Percentiles rank a stretch among this genome's conserved stretches.
Conservation (phyloP, 148 eudicot species). For the Camellia lanceoleosa region DNA sequence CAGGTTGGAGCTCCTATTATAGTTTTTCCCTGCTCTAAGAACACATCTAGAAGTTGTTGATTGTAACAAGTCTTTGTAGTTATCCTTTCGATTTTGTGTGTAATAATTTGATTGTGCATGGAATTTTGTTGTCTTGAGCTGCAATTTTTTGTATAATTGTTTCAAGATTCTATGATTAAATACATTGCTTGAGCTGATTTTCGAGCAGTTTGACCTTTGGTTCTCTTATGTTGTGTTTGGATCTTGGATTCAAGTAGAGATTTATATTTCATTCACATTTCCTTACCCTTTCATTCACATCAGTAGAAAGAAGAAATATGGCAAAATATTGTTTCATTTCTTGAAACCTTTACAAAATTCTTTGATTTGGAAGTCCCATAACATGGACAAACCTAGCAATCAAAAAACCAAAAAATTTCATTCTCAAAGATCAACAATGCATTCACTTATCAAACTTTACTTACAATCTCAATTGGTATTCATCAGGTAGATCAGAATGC, state of each 20-base stretch:
- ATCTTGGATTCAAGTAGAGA: no score
- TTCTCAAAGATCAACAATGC: neutral
- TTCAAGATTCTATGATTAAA: no score
- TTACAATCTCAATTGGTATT: slow-evolving; percentile 20
- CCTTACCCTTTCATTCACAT: no score
- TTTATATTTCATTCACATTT: no score
- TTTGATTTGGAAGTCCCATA: slow-evolving; percentile 1
- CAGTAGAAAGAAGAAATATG: no score
- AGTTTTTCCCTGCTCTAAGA: slow-evolving; percentile 26
- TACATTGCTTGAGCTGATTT: no score
- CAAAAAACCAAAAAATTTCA: slow-evolving; percentile 11
- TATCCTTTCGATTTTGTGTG: neutral
- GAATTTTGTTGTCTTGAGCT: neutral
- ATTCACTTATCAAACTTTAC: neutral
- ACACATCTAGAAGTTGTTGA: slow-evolving; percentile 5
- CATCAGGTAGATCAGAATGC: slow-evolving; percentile 16
- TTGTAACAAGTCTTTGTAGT: neutral
- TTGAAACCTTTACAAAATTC: slow-evolving; percentile 11
- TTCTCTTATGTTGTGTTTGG: no score
- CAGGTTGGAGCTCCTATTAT: slow-evolving; percentile 69
- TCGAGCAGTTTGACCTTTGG: no score
- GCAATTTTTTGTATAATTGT: no score
- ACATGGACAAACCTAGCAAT: slow-evolving; percentile 1
- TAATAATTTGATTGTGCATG: neutral
- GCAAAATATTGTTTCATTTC: neutral